Percentiles rank a stretch among this genome's conserved stretches.
These are phyloP conservation scores for Dichomitus squalens DNA, from an alignment of 1,284 basidiomycete genomes.

Conservation along the genomic window DNA sequence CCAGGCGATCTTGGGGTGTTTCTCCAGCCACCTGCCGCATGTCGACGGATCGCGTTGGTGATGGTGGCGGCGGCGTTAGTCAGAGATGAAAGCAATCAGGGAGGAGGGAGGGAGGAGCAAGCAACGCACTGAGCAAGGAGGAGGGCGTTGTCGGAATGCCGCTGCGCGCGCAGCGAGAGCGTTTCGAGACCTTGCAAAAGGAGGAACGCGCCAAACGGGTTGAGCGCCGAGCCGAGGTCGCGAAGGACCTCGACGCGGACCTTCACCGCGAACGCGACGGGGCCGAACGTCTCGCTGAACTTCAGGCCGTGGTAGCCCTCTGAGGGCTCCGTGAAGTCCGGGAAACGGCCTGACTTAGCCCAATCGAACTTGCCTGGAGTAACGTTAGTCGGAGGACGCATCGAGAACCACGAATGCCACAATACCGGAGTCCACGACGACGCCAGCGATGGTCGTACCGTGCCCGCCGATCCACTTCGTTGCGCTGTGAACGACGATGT, in stretches of 20 bases:
- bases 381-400: not conserved
- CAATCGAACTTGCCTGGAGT: conserved; percentile 84
- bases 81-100: not conserved
- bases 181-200: conserved; percentile 90
- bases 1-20: conserved; percentile 76
- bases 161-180: conserved; percentile 75
- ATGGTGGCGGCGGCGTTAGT: too few relatives aligned
- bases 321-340: conserved; percentile 79
- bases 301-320: conserved; percentile 85
- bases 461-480: conserved; percentile 95
- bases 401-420: not conserved
- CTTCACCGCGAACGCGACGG: conserved; percentile 74
- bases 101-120: too few relatives aligned
- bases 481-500: conserved; percentile 87
- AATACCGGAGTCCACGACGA: conserved; percentile 75
- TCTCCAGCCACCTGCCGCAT: conserved; percentile 57
- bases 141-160: conserved; percentile 79
- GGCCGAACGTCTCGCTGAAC: conserved; percentile 77
- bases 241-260: conserved; percentile 77
- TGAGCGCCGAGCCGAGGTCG: conserved; percentile 76
- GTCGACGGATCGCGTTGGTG: too few relatives aligned
- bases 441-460: conserved; percentile 86
- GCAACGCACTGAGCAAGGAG: conserved; percentile 65
- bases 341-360: conserved; percentile 76
- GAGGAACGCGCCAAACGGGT: conserved; percentile 84